phyloP scores from a whole-genome alignment of 2,329 filamentous ascomycete genomes.

The Pseudocercospora crystallina region DNA sequence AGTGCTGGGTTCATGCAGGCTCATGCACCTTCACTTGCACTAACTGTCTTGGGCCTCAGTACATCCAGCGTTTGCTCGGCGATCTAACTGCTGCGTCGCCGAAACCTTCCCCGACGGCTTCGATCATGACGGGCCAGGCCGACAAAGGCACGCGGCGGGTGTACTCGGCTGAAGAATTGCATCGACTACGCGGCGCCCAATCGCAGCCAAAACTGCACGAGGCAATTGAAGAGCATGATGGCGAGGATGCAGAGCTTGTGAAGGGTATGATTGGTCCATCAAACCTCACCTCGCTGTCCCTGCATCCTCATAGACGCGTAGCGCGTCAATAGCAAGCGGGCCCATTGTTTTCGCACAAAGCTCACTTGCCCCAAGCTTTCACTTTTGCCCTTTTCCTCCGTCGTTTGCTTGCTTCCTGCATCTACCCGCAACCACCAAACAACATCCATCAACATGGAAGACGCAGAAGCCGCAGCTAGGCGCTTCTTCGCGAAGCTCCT shows the following conservation, averaged over 20 bases:
- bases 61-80: too few species aligned
- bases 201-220: constrained; percentile 37
- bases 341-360: constrained; percentile 8
- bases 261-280: constrained; percentile 33
- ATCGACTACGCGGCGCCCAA: constrained; percentile 34
- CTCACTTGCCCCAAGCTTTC: constrained; percentile 10
- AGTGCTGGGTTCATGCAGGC: background rate
- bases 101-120: background rate
- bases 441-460: constrained; percentile 7
- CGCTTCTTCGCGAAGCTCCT: constrained; percentile 9
- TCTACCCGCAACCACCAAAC: background rate
- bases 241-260: constrained; percentile 38
- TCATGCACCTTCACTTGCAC: too few species aligned
- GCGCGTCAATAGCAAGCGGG: background rate
- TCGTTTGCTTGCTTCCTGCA: constrained; percentile 4
- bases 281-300: constrained; percentile 8
- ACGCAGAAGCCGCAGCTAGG: constrained; percentile 3
- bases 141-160: constrained; percentile 33
- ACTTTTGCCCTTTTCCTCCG: constrained; percentile 2
- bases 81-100: too few species aligned
- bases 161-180: constrained; percentile 39
- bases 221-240: constrained; percentile 37
- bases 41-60: background rate
- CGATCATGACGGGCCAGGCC: constrained; percentile 8
- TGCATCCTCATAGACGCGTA: too few species aligned